Evolutionary conservation across 2,329 filamentous ascomycete species (phyloP).

Genomic region (Fusarium lateritium): DNA sequence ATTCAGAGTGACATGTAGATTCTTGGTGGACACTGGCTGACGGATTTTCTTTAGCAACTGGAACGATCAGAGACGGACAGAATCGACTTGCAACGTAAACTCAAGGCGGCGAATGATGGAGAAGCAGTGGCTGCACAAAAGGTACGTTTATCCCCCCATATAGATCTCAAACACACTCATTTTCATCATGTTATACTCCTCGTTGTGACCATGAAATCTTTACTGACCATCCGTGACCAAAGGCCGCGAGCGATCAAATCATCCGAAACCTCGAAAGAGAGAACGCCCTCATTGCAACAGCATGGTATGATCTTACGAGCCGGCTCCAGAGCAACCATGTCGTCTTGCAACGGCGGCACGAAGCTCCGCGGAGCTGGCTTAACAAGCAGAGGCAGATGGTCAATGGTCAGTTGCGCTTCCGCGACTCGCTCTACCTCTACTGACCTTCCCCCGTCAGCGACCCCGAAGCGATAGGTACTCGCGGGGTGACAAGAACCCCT

Average conservation of each 20-base stretch:
- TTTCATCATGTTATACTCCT: neutral
- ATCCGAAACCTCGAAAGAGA: conserved; percentile 82
- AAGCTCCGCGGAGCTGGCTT: conserved; percentile 85
- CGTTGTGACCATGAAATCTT: conserved; percentile 10
- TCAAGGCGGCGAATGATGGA: conserved; percentile 68
- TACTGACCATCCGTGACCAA: conserved; percentile 32
- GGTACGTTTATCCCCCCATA: conserved; percentile 57
- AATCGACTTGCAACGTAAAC: conserved; percentile 67
- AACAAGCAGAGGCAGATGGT: conserved; percentile 84
- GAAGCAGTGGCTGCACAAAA: conserved; percentile 66
- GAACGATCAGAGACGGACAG: conserved; percentile 71
- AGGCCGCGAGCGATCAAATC: conserved; percentile 67
- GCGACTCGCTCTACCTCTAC: conserved; percentile 62
- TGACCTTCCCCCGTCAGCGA: conserved; percentile 60
- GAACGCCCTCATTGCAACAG: conserved; percentile 83
- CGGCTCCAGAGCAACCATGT: conserved; percentile 88
- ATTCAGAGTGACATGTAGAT: neutral
- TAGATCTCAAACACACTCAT: conserved; percentile 11
- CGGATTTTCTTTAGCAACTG: conserved; percentile 63
- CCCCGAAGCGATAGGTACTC: conserved; percentile 62
- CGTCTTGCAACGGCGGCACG: conserved; percentile 80
- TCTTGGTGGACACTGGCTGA: conserved; percentile 27
- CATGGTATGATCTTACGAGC: conserved; percentile 87
- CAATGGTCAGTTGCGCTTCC: conserved; percentile 67
- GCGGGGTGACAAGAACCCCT: conserved; percentile 51